These are phyloP conservation scores for Cordyceps sp. DNA, from an alignment of 2,329 filamentous ascomycete species.

Conservation along the genomic window DNA sequence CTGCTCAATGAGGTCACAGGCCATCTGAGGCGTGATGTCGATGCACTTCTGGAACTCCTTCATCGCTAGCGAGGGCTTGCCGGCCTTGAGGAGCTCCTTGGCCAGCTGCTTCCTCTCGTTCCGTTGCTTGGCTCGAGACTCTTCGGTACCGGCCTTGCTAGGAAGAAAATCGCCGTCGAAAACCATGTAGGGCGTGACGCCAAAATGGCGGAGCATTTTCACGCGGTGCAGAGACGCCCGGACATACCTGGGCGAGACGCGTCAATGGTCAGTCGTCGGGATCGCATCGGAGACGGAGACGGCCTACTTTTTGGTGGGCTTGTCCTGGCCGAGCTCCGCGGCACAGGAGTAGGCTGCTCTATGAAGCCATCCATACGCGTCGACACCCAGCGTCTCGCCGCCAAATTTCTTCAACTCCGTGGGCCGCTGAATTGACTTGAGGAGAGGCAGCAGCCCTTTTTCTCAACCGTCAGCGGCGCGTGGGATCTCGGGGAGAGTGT, in stretches of 20 bases:
- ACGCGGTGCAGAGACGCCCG: slow-evolving; percentile 83
- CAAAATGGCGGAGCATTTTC: slow-evolving; percentile 85
- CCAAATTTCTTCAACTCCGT: slow-evolving; percentile 72
- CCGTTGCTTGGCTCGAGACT: slow-evolving; percentile 55
- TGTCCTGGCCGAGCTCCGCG: slow-evolving; percentile 74
- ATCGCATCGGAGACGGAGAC: background rate
- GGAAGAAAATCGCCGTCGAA: slow-evolving; percentile 94
- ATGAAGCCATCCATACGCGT: slow-evolving; percentile 97
- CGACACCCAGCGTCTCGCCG: slow-evolving; percentile 82
- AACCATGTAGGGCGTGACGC: slow-evolving; percentile 83
- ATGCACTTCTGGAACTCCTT: slow-evolving; percentile 86
- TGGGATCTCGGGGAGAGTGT: background rate
- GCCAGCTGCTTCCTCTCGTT: slow-evolving; percentile 63
- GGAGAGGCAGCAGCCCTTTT: slow-evolving; percentile 67
- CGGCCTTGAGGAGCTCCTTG: slow-evolving; percentile 63
- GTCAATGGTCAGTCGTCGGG: background rate
- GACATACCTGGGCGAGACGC: slow-evolving; percentile 46
- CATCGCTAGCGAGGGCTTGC: slow-evolving; percentile 65
- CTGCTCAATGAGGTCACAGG: slow-evolving; percentile 76
- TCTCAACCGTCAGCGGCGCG: background rate
- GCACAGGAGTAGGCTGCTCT: slow-evolving; percentile 82
- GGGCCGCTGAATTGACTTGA: slow-evolving; percentile 92
- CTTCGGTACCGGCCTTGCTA: slow-evolving; percentile 80
- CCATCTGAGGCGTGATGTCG: slow-evolving; percentile 94
- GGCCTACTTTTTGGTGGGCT: slow-evolving; percentile 68